These are phyloP conservation scores for Huntiella savannae DNA, from an alignment of 2,329 filamentous ascomycete genomes.

Conservation along the genomic window DNA sequence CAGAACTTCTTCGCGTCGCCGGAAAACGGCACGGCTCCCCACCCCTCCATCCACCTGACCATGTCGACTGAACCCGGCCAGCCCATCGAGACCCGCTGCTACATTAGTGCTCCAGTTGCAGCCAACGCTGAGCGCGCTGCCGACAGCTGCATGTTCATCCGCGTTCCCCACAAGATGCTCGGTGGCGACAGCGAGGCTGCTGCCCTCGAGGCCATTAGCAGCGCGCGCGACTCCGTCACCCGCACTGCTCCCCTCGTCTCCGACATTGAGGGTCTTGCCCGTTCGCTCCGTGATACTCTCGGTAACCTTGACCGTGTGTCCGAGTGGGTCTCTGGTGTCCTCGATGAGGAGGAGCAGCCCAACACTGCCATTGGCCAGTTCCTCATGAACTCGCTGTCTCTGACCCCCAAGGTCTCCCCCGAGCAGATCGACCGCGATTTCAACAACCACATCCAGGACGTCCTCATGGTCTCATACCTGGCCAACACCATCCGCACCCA, in stretches of 20 bases:
- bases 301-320: conserved; percentile 79
- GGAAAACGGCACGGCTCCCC: conserved; percentile 89
- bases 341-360: conserved; percentile 82
- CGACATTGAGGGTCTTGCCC: conserved; percentile 77
- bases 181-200: conserved; percentile 55
- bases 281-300: conserved; percentile 70
- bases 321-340: conserved; percentile 78
- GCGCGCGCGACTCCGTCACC: conserved; percentile 61
- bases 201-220: conserved; percentile 62
- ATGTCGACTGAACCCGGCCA: conserved; percentile 77
- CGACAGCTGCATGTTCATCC: conserved; percentile 93
- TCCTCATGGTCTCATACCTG: conserved; percentile 92
- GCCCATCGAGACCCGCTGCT: conserved; percentile 77
- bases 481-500: conserved; percentile 98
- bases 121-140: conserved; percentile 87
- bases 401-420: conserved; percentile 86
- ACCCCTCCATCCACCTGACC: conserved; percentile 93
- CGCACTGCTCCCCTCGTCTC: conserved; percentile 56
- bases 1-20: conserved; percentile 98
- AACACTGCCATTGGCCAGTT: conserved; percentile 87
- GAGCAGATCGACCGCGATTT: conserved; percentile 90
- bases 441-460: conserved; percentile 99
- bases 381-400: conserved; percentile 77
- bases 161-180: conserved; percentile 84
- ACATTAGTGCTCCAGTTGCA: conserved; percentile 88